Conservation (phyloP, 2,329 filamentous ascomycete species). For the Lasiodiplodia gonubiensis region DNA sequence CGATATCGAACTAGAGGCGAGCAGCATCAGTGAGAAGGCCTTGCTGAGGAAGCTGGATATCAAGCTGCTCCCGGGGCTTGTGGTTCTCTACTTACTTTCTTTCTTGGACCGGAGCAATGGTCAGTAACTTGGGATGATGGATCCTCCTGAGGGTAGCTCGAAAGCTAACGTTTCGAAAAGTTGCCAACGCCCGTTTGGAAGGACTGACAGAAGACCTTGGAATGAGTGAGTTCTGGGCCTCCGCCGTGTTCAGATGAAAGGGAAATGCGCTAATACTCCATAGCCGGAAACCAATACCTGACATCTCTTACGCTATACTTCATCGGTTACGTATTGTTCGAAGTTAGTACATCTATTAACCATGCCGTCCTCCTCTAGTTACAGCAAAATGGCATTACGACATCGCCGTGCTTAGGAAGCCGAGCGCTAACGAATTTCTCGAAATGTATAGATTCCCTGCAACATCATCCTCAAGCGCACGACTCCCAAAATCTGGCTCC, state of each 20-base stretch:
- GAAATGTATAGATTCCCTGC: slow-evolving; percentile 56
- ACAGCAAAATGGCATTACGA: no score
- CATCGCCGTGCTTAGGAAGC: no score
- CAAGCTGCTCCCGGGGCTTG: slow-evolving; percentile 51
- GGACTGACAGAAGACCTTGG: slow-evolving; percentile 40
- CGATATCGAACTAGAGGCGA: slow-evolving; percentile 30
- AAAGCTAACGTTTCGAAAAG: slow-evolving; percentile 28
- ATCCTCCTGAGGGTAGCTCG: neutral
- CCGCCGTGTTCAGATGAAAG: neutral
- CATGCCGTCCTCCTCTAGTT: neutral
- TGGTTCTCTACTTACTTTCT: slow-evolving; percentile 48
- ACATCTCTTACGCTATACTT: slow-evolving; percentile 72
- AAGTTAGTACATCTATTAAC: slow-evolving; percentile 35
- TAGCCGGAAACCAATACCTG: slow-evolving; percentile 60
- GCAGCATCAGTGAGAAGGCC: slow-evolving; percentile 59
- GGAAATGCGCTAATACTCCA: slow-evolving; percentile 31
- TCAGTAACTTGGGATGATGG: slow-evolving; percentile 28
- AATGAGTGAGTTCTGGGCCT: slow-evolving; percentile 36
- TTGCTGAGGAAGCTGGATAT: slow-evolving; percentile 63
- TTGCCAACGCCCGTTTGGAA: slow-evolving; percentile 55
- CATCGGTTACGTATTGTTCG: slow-evolving; percentile 56
- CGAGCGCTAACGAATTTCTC: neutral
- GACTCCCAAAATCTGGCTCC: slow-evolving; percentile 55
- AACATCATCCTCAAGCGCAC: slow-evolving; percentile 68
- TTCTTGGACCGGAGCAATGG: slow-evolving; percentile 47